These are phyloP conservation scores for Daucus carota DNA, from an alignment of 129 eudicot species.

Conservation along the genomic window DNA sequence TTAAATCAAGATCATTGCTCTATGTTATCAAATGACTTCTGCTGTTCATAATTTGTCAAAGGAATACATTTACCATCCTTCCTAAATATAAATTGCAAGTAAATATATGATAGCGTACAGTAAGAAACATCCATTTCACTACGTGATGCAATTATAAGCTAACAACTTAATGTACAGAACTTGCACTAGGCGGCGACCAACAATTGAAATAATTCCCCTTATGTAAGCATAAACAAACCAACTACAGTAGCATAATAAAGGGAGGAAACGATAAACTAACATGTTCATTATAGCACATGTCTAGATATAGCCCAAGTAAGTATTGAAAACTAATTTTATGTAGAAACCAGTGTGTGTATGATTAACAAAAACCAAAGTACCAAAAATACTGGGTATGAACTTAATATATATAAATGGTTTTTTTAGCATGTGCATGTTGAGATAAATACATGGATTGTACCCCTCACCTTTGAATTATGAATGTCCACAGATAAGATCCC, in stretches of 20 bases:
- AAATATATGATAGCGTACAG: too few relatives aligned
- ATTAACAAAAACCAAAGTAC: background rate
- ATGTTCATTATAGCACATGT: too few relatives aligned
- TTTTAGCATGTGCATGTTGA: background rate
- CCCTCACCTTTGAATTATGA: slow-evolving; percentile 66
- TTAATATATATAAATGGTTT: background rate
- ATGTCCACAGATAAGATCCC: slow-evolving; percentile 83
- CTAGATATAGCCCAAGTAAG: background rate
- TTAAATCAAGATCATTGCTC: background rate
- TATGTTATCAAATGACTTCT: background rate
- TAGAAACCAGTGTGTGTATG: background rate
- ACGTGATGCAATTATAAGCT: too few relatives aligned
- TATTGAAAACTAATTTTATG: background rate
- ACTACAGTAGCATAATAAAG: too few relatives aligned
- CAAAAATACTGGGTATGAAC: background rate
- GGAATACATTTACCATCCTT: background rate
- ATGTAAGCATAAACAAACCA: too few relatives aligned
- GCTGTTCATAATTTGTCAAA: background rate
- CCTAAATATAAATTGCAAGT: background rate
- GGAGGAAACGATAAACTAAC: too few relatives aligned
- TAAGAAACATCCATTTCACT: too few relatives aligned
- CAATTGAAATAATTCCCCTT: too few relatives aligned
- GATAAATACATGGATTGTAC: background rate
- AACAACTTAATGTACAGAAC: too few relatives aligned
- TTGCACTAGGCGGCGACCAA: too few relatives aligned